Percentiles rank a stretch among this genome's conserved stretches.
phyloP scores from a whole-genome alignment of 2,329 filamentous ascomycete genomes.

The Penicillium sp. region DNA sequence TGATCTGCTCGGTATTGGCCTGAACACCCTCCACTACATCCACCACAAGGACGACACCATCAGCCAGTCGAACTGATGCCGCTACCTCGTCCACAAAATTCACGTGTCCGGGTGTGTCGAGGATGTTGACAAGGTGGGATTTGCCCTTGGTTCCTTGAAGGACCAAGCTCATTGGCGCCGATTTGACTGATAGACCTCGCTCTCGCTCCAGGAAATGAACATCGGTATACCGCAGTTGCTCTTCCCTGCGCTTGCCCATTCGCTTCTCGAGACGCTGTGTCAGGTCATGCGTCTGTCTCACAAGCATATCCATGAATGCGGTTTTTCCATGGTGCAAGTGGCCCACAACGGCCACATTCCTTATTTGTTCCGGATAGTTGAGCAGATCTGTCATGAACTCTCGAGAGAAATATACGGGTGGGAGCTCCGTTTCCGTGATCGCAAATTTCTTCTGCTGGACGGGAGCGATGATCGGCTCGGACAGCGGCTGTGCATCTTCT shows the following conservation, averaged over 20 bases:
- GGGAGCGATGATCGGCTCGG: slow-evolving; percentile 88
- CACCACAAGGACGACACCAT: slow-evolving; percentile 88
- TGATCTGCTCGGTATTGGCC: slow-evolving; percentile 92
- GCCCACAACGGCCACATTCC: slow-evolving; percentile 86
- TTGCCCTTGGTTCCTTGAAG: slow-evolving; percentile 85
- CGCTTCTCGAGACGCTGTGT: slow-evolving; percentile 72
- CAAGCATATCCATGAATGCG: slow-evolving; percentile 96
- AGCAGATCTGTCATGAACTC: slow-evolving; percentile 93
- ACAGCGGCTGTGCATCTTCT: slow-evolving; percentile 89
- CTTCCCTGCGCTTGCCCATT: slow-evolving; percentile 74
- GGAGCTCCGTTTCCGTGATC: slow-evolving; percentile 85
- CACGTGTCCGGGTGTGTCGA: slow-evolving; percentile 95
- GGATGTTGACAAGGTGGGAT: slow-evolving; percentile 88
- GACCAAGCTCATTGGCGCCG: slow-evolving; percentile 89
- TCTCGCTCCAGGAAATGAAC: slow-evolving; percentile 84
- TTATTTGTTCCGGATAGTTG: slow-evolving; percentile 90
- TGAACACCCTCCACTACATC: slow-evolving; percentile 99
- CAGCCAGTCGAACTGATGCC: slow-evolving; percentile 75
- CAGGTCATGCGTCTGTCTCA: slow-evolving; percentile 90
- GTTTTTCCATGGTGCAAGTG: slow-evolving; percentile 98
- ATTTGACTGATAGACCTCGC: slow-evolving; percentile 84
- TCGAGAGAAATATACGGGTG: slow-evolving; percentile 79
- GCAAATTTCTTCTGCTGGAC: slow-evolving; percentile 95
- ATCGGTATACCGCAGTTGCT: slow-evolving; percentile 92
- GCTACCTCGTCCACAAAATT: slow-evolving; percentile 98